A percentile compares a stretch with the other conserved stretches of the same genome.
Evolutionary conservation across 768 basidiomycete species (phyloP).

Genomic region (Chalciporus pseudorubinellus): DNA sequence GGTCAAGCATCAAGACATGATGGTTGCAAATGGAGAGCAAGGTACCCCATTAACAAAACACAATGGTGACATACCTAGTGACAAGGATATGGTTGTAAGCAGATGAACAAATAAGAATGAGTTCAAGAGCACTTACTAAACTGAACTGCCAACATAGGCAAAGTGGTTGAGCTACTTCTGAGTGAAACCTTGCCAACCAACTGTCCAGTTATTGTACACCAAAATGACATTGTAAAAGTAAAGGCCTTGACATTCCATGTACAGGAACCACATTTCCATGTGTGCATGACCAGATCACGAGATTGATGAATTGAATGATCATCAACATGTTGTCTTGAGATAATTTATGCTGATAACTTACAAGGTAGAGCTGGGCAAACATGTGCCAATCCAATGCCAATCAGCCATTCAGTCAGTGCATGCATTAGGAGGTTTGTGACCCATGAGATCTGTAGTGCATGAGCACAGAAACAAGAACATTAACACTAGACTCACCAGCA

Average conservation of each 20-base stretch:
- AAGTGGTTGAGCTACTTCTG: constrained; percentile 33
- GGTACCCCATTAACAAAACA: constrained; percentile 26
- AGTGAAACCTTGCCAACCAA: constrained; percentile 35
- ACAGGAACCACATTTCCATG: constrained; percentile 42
- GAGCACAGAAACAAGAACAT: not conserved
- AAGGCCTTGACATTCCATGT: constrained; percentile 36
- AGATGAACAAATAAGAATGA: not conserved
- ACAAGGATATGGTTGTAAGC: not conserved
- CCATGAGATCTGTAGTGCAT: constrained; percentile 39
- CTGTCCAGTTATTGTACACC: constrained; percentile 38
- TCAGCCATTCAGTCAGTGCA: constrained; percentile 48
- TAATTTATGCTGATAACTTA: constrained; percentile 20
- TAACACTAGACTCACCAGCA: constrained; percentile 32
- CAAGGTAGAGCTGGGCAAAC: constrained; percentile 47
- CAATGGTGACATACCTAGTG: constrained; percentile 36
- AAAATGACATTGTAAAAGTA: constrained; percentile 36
- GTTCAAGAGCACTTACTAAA: constrained; percentile 34
- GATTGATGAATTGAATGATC: constrained; percentile 36
- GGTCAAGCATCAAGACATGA: constrained; percentile 24
- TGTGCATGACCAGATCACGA: constrained; percentile 45
- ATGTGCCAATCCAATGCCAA: too few relatives aligned
- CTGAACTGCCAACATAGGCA: constrained; percentile 40
- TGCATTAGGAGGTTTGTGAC: constrained; percentile 47
- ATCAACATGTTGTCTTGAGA: not conserved
- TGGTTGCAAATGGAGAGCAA: constrained; percentile 29